A percentile compares a stretch with the other conserved stretches of the same genome.
These are phyloP conservation scores for Eimeria brunetti DNA, from an alignment of 169 alveolate species.

Conservation along the genomic window DNA sequence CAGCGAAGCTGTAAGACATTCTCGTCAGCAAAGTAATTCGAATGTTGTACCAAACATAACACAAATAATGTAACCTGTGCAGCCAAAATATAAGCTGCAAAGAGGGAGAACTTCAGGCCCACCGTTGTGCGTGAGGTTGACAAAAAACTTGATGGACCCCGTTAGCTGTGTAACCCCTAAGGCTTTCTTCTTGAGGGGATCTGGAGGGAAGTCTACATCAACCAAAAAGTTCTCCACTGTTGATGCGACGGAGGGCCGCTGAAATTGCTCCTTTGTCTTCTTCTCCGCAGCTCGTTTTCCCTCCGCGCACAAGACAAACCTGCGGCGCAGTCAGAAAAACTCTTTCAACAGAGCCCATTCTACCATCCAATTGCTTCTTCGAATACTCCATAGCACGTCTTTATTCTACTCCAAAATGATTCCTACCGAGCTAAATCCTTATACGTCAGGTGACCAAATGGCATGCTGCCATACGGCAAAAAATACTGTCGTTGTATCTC, in stretches of 20 bases:
- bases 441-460: neutral
- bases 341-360: neutral
- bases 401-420: neutral
- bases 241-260: constrained; percentile 70
- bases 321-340: neutral
- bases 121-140: constrained; percentile 73
- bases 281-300: constrained; percentile 79
- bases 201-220: constrained; percentile 71
- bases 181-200: constrained; percentile 62
- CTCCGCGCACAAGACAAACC: constrained; percentile 79
- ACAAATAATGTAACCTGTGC: neutral
- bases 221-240: constrained; percentile 61
- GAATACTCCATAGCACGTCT: neutral
- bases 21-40: neutral
- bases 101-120: neutral
- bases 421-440: neutral
- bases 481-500: neutral
- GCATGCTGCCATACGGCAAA: neutral
- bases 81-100: neutral
- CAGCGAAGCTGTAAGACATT: neutral
- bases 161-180: constrained; percentile 63
- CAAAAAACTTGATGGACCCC: constrained; percentile 65
- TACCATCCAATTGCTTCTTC: neutral
- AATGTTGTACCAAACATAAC: neutral
- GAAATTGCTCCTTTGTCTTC: constrained; percentile 77